Base-by-base conservation (phyloP, 2,329 filamentous ascomycete genomes). In the Pyrenochaeta sp. region DNA sequence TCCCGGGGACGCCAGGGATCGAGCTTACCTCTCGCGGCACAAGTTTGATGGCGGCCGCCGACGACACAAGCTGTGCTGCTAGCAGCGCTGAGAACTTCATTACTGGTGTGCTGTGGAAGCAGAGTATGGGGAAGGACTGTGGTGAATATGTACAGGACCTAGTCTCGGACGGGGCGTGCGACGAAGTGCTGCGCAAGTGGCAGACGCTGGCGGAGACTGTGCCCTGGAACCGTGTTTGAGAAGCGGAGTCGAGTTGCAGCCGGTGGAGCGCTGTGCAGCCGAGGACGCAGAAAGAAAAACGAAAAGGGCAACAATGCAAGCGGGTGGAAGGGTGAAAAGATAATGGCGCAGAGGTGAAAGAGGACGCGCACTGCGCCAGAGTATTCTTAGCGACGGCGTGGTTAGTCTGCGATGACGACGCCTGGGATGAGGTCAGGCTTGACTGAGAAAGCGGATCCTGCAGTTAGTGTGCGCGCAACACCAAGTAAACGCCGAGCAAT, bases 81-180 rank as follows among this genome's bases (percentile, higher is more conserved):
- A 67, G 38, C 37, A 69, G 41, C 23, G 57, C 50, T 31, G 60
- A 63, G 34, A 42, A 64, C 47, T 65, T 69, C 69, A 72, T 71
- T 19, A 36, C 37, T 22, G 28, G 17, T 35, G 18, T 11, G 18
- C 28, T 21, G 8, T 37, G n/a, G 15, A 24, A 24, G 32, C 31
- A 17, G 37, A 18, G 39, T 38, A 32, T 34, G 23, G 18, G 21
- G 41, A 31, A 21, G 13, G 30, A 24, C 13, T 15, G n/a, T n/a
- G 20, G 21, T 31, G 36, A 50, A 57, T 55, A 52, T 52, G 44
- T 31, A 42, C 22, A 18, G 36, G 31, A 18, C 15, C 24, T 30
- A 30, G 28, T 15, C 34, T 23, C 24, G 35, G 26, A 27, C 29
- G 37, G 35, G 35, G 50, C 45, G 35, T 44, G 20, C 18, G 32